Conservation (phyloP, 73 alveolate species). For the Tetrahymena malaccensis region DNA sequence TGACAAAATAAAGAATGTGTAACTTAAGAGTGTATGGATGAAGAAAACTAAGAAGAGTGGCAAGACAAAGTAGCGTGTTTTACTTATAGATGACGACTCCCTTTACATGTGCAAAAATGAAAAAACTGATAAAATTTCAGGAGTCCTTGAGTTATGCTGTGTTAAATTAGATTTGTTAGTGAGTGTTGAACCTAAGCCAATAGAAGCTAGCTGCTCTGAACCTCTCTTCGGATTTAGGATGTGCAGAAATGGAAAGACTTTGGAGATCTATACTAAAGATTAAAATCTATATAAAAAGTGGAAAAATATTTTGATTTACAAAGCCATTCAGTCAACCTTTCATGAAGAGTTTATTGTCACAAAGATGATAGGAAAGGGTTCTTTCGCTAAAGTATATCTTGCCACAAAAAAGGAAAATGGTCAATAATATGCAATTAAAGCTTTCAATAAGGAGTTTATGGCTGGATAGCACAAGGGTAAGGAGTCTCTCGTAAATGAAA, state of each 20-base stretch:
- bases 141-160: not conserved
- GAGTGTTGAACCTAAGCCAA: not conserved
- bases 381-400: slow-evolving; percentile 31
- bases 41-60: not conserved
- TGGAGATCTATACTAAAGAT: slow-evolving; percentile 7
- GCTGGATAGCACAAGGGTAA: slow-evolving; percentile 22
- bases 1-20: not conserved
- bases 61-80: not conserved
- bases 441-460: slow-evolving; percentile 39
- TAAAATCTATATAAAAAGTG: not conserved
- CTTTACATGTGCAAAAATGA: not conserved
- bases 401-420: slow-evolving; percentile 28
- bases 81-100: not conserved
- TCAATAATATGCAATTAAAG: slow-evolving; percentile 22
- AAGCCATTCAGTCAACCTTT: slow-evolving; percentile 14
- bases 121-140: not conserved
- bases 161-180: not conserved
- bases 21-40: not conserved
- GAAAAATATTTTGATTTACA: not conserved
- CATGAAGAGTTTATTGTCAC: slow-evolving; percentile 34
- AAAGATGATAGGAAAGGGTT: slow-evolving; percentile 41
- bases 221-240: slow-evolving; percentile 18
- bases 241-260: not conserved
- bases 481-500: slow-evolving; percentile 37
- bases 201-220: not conserved